A percentile compares a stretch with the other conserved stretches of the same genome.
Conservation (phyloP, 805 yeast genomes). For the Wickerhamomyces chambardii region DNA sequence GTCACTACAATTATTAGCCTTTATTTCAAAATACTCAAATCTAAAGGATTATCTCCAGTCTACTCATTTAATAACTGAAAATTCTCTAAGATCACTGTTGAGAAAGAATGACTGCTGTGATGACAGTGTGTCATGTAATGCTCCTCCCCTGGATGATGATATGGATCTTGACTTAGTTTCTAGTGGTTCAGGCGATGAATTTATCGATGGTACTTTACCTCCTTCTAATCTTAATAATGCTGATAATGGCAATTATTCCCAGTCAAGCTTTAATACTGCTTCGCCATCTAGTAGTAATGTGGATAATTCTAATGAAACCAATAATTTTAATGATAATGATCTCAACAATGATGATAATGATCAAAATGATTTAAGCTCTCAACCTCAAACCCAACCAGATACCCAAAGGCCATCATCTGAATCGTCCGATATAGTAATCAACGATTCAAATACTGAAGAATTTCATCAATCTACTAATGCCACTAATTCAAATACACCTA, state of each 20-base stretch:
- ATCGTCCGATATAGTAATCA: neutral
- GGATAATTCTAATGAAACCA: no score
- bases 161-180: slow-evolving; percentile 14
- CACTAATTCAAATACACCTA: no score
- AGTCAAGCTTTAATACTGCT: no score
- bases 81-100: slow-evolving; percentile 40
- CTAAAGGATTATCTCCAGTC: slow-evolving; percentile 67
- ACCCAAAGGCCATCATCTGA: slow-evolving; percentile 2
- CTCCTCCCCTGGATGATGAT: slow-evolving; percentile 16
- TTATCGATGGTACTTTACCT: slow-evolving; percentile 24
- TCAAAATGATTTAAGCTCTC: neutral
- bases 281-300: no score
- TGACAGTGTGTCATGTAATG: slow-evolving; percentile 11
- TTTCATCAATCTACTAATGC: neutral
- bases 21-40: slow-evolving; percentile 83
- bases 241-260: slow-evolving; percentile 18
- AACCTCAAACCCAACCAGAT: slow-evolving; percentile 2
- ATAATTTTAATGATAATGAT: no score
- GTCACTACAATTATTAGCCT: slow-evolving; percentile 88
- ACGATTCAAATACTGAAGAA: neutral
- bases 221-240: slow-evolving; percentile 30
- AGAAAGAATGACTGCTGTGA: slow-evolving; percentile 1
- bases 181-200: slow-evolving; percentile 10
- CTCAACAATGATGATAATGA: no score
- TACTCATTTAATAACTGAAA: slow-evolving; percentile 64